These are phyloP conservation scores for Zalerion maritima DNA, from an alignment of 495 filamentous ascomycete species.

Conservation along the genomic window DNA sequence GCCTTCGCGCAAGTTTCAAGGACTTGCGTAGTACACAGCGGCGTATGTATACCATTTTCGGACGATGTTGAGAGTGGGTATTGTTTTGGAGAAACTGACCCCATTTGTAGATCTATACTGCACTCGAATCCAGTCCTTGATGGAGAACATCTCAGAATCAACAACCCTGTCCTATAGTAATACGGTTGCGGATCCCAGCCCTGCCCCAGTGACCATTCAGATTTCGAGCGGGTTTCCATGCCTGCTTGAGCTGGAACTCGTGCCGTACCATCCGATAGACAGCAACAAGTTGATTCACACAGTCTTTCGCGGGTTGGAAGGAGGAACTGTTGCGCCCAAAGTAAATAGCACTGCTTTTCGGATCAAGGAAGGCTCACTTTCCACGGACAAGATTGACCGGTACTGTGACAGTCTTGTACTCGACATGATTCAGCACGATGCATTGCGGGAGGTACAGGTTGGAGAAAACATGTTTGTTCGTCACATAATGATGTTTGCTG, in stretches of 20 bases:
- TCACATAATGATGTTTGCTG: slow-evolving; percentile 4
- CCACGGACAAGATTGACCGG: slow-evolving; percentile 1
- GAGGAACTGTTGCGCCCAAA: background rate
- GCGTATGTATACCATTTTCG: slow-evolving; percentile 1
- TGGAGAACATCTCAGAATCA: too few relatives aligned
- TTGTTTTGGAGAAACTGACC: too few relatives aligned
- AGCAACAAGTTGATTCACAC: slow-evolving; percentile 2
- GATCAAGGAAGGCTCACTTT: slow-evolving; percentile 1
- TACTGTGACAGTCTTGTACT: slow-evolving; percentile 2
- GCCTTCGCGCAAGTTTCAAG: slow-evolving; percentile 2
- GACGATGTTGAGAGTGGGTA: too few relatives aligned
- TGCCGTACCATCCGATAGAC: background rate
- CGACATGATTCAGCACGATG: slow-evolving; percentile 2
- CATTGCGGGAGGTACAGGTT: background rate
- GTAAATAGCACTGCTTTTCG: slow-evolving; percentile 2
- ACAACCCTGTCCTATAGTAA: too few relatives aligned
- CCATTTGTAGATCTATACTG: too few relatives aligned
- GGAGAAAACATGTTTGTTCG: slow-evolving; percentile 1
- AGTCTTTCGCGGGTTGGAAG: slow-evolving; percentile 3
- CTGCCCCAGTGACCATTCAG: too few relatives aligned
- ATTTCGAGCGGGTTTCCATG: slow-evolving; percentile 2
- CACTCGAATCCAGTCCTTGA: too few relatives aligned
- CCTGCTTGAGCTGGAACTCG: slow-evolving; percentile 3
- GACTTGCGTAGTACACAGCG: slow-evolving; percentile 1
- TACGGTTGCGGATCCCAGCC: too few relatives aligned